Base-by-base conservation (phyloP, 352 stramenopile genomes). In the Globisporangium camurandrum region DNA sequence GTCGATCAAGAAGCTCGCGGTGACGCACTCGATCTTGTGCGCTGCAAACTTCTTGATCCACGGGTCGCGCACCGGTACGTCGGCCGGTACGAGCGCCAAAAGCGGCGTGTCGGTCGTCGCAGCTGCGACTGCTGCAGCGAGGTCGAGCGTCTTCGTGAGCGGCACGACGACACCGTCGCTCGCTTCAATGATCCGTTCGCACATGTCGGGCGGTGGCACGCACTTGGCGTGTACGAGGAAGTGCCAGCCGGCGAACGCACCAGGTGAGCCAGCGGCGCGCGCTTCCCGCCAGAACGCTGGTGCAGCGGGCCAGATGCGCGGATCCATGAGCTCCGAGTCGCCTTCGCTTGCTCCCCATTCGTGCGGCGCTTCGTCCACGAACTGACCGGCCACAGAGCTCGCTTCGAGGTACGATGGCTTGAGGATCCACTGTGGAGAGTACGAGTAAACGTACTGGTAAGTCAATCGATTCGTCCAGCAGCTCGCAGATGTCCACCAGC, bases 371-470 rank as follows among this genome's bases (percentile, higher is more conserved):
- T 94, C 84, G 43, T 86, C 69, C 4, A 94, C 66, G 66, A 94
- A 94, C 11, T 58, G 54, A n/a, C 71, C 74, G 0, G 75, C 72
- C 24, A 50, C 48, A n/a, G 77, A 74, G 49, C 81, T 72, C 23
- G 73, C 73, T 17, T 85, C 67, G 20, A 94, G 45, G 46, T 84
- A 94, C n/a, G 81, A 88, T 33, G 80, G 81, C 51, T 86, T 88
- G 10, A 94, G 50, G 56, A 94, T 90, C 84, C 84, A 94, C 79
- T 93, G 49, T 23, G n/a, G n/a, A n/a, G n/a, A n/a, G n/a, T n/a
- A n/a, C n/a, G n/a, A n/a, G n/a, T n/a, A 46, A 16, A 56, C 33
- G 14, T 34, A 39, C 40, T 23, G 28, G 19, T 8, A 24, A 56
- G 24, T 10, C 9, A 19, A 6, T 22, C 54, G 19, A 62, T 22